Base-by-base conservation (phyloP, 83 land plant genomes). In the Diphasiastrum complanatum region DNA sequence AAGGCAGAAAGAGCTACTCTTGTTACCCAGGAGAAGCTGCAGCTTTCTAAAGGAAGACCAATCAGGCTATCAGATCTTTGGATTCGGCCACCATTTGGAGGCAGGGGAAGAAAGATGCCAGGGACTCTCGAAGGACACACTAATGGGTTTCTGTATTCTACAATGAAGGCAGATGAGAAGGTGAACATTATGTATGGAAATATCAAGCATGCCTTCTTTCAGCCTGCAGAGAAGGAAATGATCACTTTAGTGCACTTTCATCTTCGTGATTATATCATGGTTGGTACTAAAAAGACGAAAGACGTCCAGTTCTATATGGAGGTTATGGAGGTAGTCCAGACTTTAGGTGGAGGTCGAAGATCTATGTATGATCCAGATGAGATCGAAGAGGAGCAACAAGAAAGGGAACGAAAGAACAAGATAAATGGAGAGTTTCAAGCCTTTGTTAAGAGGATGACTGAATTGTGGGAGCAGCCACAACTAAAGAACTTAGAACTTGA, bases 151-250 rank as follows among this genome's bases (percentile, higher is more conserved):
- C 55, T 85, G 24, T 87, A 81, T n/a, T 82, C 96, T 12, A 88
- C 96, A 6, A 76, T 81, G 43, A 80, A 82, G 49, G 75, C 73
- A 11, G 90, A 91, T 29, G 90, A 91, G 65, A 79, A 77, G 8
- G 90, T 87, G 14, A 95, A 91, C 30, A 56, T 85, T 1, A 78
- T 91, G 89, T 91, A 66, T 69, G 72, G 70, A 1, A 91, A 91
- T 58, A 75, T 91, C 53, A 91, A 87, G 68, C 97, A 91, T 73
- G 97, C 97, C 20, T 87, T 91, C 58, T 91, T 86, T 60, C 92
- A 91, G 77, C 89, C 97, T 18, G 86, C 92, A 38, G 92, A 91
- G 64, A 83, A 77, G 62, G 97, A 91, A 55, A 91, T 91, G 97
- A 91, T 91, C 18, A 86, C 92, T 24, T 75, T 91, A 0, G 34